A percentile compares a stretch with the other conserved stretches of the same genome.
phyloP scores from a whole-genome alignment of 768 basidiomycete species.

The Omphalotus guepiniiformis region DNA sequence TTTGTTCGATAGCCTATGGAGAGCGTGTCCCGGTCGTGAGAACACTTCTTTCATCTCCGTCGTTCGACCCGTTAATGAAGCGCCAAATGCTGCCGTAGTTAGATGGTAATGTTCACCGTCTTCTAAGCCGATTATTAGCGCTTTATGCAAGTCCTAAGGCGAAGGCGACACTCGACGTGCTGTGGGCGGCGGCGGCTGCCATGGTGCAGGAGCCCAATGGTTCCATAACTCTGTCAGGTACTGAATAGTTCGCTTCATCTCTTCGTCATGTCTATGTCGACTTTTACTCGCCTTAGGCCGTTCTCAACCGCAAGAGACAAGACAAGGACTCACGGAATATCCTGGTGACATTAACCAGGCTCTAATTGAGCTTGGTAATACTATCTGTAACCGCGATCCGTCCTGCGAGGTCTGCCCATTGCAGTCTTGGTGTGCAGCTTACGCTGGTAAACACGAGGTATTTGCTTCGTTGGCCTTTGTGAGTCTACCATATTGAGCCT shows the following conservation, averaged over 20 bases:
- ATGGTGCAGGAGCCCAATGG: slow-evolving; percentile 52
- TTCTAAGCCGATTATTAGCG: slow-evolving; percentile 81
- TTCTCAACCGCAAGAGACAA: not conserved
- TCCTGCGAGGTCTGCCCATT: slow-evolving; percentile 72
- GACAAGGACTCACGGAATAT: slow-evolving; percentile 26
- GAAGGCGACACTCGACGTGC: slow-evolving; percentile 68
- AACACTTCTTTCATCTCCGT: slow-evolving; percentile 13
- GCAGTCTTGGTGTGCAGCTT: slow-evolving; percentile 63
- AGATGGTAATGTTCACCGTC: slow-evolving; percentile 86
- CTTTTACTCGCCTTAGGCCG: not conserved
- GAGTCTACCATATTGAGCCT: not conserved
- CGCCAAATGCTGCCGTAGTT: slow-evolving; percentile 41
- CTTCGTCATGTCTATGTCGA: not conserved
- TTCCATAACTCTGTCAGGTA: not conserved
- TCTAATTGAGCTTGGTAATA: slow-evolving; percentile 92
- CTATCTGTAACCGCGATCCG: slow-evolving; percentile 85
- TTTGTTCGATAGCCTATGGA: slow-evolving; percentile 86
- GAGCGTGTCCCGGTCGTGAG: slow-evolving; percentile 80
- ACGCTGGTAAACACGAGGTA: slow-evolving; percentile 22
- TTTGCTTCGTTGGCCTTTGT: not conserved
- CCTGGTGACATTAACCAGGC: slow-evolving; percentile 91
- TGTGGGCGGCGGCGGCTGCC: slow-evolving; percentile 76
- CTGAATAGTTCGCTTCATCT: not conserved
- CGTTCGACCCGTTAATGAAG: slow-evolving; percentile 2
- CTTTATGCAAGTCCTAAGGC: slow-evolving; percentile 79